Evolutionary conservation across 2,329 filamentous ascomycete species (phyloP), one percentile per base, ranked within the genome.

Genomic region (Sordariomycetes sp.): DNA sequence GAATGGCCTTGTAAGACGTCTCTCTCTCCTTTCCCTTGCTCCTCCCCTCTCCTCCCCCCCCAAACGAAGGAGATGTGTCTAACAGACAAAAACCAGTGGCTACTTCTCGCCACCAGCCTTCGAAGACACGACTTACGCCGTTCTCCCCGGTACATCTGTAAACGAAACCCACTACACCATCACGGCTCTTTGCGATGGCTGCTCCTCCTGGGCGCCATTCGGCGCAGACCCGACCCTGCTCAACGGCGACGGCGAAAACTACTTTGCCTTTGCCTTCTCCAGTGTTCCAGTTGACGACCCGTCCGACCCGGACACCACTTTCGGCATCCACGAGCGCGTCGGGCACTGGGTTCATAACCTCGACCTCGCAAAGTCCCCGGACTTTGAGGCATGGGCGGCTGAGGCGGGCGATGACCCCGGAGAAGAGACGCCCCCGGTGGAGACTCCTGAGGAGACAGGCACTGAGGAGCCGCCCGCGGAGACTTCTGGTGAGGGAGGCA

Each of bases 321-420:
- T 76, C 60, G 67, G 67, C 59, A 74, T 74, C 60, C 74, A 76
- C 61, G 69, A 74, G 53, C 67, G 65, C 58, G 66, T 72, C 48
- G 72, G 70, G 52, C 72, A 72, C 62, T 73, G 70, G 67, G 65
- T 65, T 36, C 70, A 73, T 60, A 68, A 73, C 59, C 64, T 73
- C 52, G 62, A 61, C 10, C 61, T 61, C 1, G 68, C 68, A 10
- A 63, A 66, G 55, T 68, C 70, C 2, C 62, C 67, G 36, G 58
- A 68, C 48, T 74, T 74, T 56, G 57, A 59, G 28, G 57, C 60
- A 12, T 70, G 68, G 68, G 65, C 57, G 12, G 51, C 32, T 13
- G 53, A 54, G 53, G 45, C 45, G 7, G 45, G 32, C 22, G 51
- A 39, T 13, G 57, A 22, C 15, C 36, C 52, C 22, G 53, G 36